Conservation (phyloP, 192 early-diverging fungal genomes). For the Backusella mclennaniae region DNA sequence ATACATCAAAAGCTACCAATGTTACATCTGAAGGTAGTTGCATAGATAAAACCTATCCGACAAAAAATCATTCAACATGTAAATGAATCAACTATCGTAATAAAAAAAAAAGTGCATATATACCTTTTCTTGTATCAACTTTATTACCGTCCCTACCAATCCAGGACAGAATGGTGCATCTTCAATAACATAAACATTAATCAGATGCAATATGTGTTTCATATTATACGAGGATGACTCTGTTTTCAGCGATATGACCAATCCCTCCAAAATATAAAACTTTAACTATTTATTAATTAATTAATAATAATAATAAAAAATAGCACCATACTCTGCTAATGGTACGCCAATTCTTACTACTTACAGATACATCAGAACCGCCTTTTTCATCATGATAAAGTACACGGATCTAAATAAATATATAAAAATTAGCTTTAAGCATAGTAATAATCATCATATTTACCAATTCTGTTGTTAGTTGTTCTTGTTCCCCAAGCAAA, state of each 20-base stretch:
- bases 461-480: slow-evolving; percentile 50
- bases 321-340: no score
- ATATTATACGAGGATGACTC: slow-evolving; percentile 63
- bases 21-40: slow-evolving; percentile 57
- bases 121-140: slow-evolving; percentile 78
- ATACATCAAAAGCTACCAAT: slow-evolving; percentile 60
- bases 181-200: slow-evolving; percentile 69
- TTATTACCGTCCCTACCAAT: slow-evolving; percentile 62
- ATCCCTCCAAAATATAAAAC: slow-evolving; percentile 62
- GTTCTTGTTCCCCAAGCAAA: slow-evolving; percentile 43
- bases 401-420: slow-evolving; percentile 26
- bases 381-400: slow-evolving; percentile 21
- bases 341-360: background rate
- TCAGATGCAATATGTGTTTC: slow-evolving; percentile 61
- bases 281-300: slow-evolving; percentile 47
- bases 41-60: slow-evolving; percentile 50
- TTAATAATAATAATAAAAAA: no score
- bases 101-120: background rate
- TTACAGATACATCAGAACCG: slow-evolving; percentile 24
- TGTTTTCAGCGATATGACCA: slow-evolving; percentile 60
- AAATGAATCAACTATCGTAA: background rate
- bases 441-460: background rate
- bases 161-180: slow-evolving; percentile 75
- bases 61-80: background rate
- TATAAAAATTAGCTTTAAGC: background rate